A percentile compares a stretch with the other conserved stretches of the same genome.
Evolutionary conservation across 139 green algal species (phyloP).

Genomic region (Picochlorum sp.): DNA sequence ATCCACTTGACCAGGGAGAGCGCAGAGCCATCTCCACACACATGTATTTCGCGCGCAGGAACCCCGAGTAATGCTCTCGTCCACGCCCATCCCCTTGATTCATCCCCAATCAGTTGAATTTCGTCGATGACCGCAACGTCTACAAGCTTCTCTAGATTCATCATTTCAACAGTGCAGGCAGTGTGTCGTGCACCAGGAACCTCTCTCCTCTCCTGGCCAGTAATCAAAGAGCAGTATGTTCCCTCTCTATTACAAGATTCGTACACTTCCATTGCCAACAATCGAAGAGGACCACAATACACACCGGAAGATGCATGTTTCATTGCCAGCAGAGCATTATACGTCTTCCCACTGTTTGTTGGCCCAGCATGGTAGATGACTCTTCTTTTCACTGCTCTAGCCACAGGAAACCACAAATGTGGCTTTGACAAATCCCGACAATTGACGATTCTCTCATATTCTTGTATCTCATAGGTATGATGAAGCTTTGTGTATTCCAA

Average conservation of each 20-base stretch:
- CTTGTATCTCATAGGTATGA: background rate
- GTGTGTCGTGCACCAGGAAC: slow-evolving; percentile 72
- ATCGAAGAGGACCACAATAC: slow-evolving; percentile 88
- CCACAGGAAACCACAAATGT: slow-evolving; percentile 71
- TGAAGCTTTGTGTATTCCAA: background rate
- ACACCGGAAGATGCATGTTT: slow-evolving; percentile 54
- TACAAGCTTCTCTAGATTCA: slow-evolving; percentile 30
- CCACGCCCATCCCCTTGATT: slow-evolving; percentile 83
- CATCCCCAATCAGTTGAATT: slow-evolving; percentile 86
- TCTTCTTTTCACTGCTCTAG: slow-evolving; percentile 61
- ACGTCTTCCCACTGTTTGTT: slow-evolving; percentile 97
- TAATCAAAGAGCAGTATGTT: slow-evolving; percentile 46
- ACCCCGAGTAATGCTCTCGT: slow-evolving; percentile 83
- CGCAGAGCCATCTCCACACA: slow-evolving; percentile 83
- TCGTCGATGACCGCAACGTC: slow-evolving; percentile 95
- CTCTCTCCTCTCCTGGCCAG: slow-evolving; percentile 75
- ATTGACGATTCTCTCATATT: background rate
- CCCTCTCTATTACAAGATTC: slow-evolving; percentile 47
- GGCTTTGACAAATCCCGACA: slow-evolving; percentile 17
- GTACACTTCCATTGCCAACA: slow-evolving; percentile 88
- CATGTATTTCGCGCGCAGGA: slow-evolving; percentile 76
- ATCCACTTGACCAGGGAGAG: slow-evolving; percentile 61
- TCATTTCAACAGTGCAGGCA: slow-evolving; percentile 95
- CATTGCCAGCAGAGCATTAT: slow-evolving; percentile 72
- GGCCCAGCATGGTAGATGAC: slow-evolving; percentile 90